Evolutionary conservation across 2,329 filamentous ascomycete species (phyloP).

Genomic region (Pyricularia grisea): DNA sequence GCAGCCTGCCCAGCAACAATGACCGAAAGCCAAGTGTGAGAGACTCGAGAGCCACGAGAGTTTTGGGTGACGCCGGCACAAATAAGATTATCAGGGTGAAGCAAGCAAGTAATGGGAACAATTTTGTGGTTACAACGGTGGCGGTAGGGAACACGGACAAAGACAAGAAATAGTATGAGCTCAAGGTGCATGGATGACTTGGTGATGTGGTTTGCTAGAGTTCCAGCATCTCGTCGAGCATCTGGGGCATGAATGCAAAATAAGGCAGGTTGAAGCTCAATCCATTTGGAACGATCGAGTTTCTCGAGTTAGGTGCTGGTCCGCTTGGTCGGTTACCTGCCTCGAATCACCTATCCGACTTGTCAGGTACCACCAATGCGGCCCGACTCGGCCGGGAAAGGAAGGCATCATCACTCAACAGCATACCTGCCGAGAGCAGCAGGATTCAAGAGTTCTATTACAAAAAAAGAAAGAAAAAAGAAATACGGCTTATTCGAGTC

Average conservation of each 20-base stretch:
- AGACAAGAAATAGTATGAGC: conserved; percentile 2
- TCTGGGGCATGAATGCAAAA: neutral
- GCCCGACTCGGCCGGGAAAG: neutral
- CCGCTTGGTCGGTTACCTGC: neutral
- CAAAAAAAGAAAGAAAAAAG: too few species aligned
- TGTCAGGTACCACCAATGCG: neutral
- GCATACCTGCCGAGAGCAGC: neutral
- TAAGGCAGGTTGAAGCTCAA: neutral
- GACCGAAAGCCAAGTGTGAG: neutral
- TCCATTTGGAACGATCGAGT: neutral
- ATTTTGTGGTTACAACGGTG: neutral
- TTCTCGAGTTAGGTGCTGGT: neutral
- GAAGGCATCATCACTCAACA: neutral
- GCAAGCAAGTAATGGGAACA: conserved; percentile 11
- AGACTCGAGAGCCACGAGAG: neutral
- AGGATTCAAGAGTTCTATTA: neutral
- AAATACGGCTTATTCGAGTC: too few species aligned
- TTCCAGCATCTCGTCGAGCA: neutral
- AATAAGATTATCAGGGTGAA: conserved; percentile 8
- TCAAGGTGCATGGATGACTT: neutral
- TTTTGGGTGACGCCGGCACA: neutral
- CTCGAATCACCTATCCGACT: neutral
- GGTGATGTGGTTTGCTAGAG: neutral
- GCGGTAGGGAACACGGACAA: conserved; percentile 1
- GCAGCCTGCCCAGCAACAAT: neutral